Evolutionary conservation across 306 rosid genomes (phyloP).

Genomic region (Aeschynomene evenia): DNA sequence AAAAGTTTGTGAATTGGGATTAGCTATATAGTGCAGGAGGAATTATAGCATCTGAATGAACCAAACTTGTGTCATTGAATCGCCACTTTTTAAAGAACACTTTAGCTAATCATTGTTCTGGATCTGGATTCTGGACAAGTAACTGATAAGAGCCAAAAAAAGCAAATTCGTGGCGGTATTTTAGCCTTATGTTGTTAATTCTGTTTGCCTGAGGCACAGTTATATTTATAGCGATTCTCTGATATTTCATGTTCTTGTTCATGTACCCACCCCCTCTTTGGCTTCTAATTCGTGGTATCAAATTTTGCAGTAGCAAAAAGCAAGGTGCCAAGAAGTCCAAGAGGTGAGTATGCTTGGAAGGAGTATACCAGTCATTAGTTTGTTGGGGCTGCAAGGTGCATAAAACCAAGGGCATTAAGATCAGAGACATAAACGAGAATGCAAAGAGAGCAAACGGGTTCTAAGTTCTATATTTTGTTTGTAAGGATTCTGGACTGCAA

Average conservation of each 20-base stretch:
- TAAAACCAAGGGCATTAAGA: conserved; percentile 2
- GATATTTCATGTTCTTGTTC: background rate
- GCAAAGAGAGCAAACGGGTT: background rate
- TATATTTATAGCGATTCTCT: background rate
- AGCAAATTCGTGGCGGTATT: background rate
- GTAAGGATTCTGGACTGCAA: conserved; percentile 14
- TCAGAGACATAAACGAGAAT: background rate
- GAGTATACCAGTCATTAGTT: conserved; percentile 4
- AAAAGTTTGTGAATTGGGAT: too few relatives aligned
- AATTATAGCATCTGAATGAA: conserved; percentile 2
- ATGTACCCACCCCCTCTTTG: conserved; percentile 9
- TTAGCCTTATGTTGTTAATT: background rate
- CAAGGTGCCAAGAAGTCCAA: conserved; percentile 25
- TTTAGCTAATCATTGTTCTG: too few relatives aligned
- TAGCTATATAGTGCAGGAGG: background rate
- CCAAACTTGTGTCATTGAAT: background rate
- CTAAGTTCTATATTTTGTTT: background rate
- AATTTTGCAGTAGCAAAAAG: conserved; percentile 42
- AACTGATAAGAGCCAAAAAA: too few relatives aligned
- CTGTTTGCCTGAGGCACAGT: background rate
- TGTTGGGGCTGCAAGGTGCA: conserved; percentile 21
- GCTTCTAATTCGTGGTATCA: conserved; percentile 5
- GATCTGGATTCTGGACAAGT: too few relatives aligned
- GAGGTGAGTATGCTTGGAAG: conserved; percentile 18
- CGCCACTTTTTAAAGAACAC: too few relatives aligned